Evolutionary conservation across 495 filamentous ascomycete species (phyloP), one percentile per base, ranked within the genome.

Genomic region (Xylaria curta): DNA sequence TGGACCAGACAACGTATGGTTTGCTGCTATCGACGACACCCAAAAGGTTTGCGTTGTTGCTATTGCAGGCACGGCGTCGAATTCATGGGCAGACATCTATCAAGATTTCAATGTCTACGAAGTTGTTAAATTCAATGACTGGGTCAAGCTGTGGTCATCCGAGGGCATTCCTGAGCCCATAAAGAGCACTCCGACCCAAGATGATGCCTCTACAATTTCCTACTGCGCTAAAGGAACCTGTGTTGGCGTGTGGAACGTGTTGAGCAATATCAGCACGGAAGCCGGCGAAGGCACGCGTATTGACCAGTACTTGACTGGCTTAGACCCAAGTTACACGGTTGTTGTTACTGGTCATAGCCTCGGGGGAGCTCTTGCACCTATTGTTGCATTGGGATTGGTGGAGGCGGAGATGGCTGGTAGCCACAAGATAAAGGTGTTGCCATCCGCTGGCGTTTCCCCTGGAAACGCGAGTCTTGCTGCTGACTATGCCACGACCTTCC

Each of bases 341-440:
- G 64, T 66, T 10, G 33, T 66, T n/a, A 42, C 64, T 4, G 64
- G 64, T 9, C 64, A 66, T n/a, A 66, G 64, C 21, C 64, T 66
- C n/a, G 64, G 64, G 31, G 65, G 65, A 24, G 65, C 47, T 4
- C 47, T 67, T 5, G 15, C 65, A 17, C 49, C 65, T 1, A 28
- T 42, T n/a, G 49, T 28, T 40, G 65, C 65, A 17, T 33, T 56
- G 31, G 65, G 47, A 31, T 12, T 67, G 65, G 24, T 4, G 0
- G 24, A 38, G 21, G 17, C 47, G 8, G 8, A 56, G 10, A 33
- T 54, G 65, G 5, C 8, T 56, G 10, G 33, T 12, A 1, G 17
- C 17, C 17, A 42, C 49, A 15, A 7, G 2, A 10, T 67, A n/a
- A 54, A 67, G 21, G 65, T 67, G 10, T 49, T 67, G 24, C n/a